Evolutionary conservation across 2,329 filamentous ascomycete genomes (phyloP), one percentile per base, ranked within the genome.

Genomic region (Aurifilum marmelostoma): DNA sequence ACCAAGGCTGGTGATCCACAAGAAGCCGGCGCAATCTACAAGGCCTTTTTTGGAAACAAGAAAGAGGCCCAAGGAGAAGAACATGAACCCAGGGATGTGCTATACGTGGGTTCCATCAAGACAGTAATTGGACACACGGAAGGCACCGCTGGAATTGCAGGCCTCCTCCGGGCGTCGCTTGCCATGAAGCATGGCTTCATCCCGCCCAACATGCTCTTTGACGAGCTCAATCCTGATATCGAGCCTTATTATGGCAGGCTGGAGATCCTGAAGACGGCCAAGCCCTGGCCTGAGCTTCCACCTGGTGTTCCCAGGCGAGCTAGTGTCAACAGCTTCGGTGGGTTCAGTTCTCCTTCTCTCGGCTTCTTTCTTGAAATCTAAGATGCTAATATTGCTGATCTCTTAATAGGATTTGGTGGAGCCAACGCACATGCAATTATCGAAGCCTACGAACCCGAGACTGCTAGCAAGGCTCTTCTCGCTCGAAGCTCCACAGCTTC

Each of bases 181-280:
- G 74, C 74, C 70, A 3, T 77, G 21, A 39, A 75, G 52, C 58
- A 74, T 24, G 74, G 73, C 8, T 27, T 62, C 12, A 71, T 77
- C 14, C 63, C 74, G 6, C 74, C 75, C 8, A 77, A 70, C 21
- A 70, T 73, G 24, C 67, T 69, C 2, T 74, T 76, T 41, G 71
- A 76, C 34, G 71, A 70, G 60, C 66, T 75, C 21, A 76, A 73
- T 47, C 58, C 70, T 12, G 65, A 39, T 9, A 21, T 68, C 18
- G 54, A 29, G n/a, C 62, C 62, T 9, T 65, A 58, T 39, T 65
- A 27, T 11, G 18, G 12, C 2, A 4, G 52, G 18, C 62, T 68
- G 1, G n/a, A 43, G 18, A 39, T 63, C 83, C 83, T 69, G 77
- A 78, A 34, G 83, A 87, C 70, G 85, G 85, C 18, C 73, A 71